Percentiles rank a stretch among this genome's conserved stretches.
These are phyloP conservation scores for Lagenidium giganteum DNA, from an alignment of 352 stramenopile species.

Conservation along the genomic window DNA sequence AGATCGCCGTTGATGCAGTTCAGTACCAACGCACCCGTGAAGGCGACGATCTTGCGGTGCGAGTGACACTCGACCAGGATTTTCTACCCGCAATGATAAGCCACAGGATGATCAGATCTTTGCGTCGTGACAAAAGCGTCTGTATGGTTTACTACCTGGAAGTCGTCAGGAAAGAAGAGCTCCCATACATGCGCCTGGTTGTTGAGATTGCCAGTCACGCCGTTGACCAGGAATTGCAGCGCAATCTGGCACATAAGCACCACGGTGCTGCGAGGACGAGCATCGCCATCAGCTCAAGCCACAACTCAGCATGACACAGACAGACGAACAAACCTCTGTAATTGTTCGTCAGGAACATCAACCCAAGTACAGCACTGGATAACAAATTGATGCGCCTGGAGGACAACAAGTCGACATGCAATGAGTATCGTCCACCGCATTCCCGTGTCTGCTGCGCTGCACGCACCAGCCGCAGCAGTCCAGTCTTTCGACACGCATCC, in stretches of 20 bases:
- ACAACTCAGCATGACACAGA: constrained; percentile 5
- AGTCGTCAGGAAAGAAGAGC: constrained; percentile 61
- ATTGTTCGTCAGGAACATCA: constrained; percentile 49
- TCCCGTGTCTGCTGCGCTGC: no score
- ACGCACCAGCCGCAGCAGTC: constrained; percentile 19
- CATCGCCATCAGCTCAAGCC: no score
- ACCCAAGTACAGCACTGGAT: constrained; percentile 43
- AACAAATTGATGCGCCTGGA: constrained; percentile 33
- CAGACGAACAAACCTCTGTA: constrained; percentile 30
- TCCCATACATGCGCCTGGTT: constrained; percentile 54
- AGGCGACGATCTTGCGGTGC: constrained; percentile 73
- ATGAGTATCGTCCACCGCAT: constrained; percentile 1
- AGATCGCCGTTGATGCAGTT: constrained; percentile 57
- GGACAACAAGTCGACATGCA: not conserved
- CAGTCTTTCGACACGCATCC: constrained; percentile 23
- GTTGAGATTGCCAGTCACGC: constrained; percentile 28
- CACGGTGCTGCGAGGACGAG: constrained; percentile 19
- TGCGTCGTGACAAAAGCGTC: no score
- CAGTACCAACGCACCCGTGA: constrained; percentile 48
- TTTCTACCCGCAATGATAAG: constrained; percentile 50
- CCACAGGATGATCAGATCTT: no score
- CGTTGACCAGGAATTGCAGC: constrained; percentile 77
- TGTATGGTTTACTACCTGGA: constrained; percentile 37
- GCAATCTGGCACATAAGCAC: constrained; percentile 56
- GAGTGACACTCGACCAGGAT: constrained; percentile 73